Percentiles rank a stretch among this genome's conserved stretches.
Conservation (phyloP, 2,329 filamentous ascomycete genomes). For the Talaromyces sp. region DNA sequence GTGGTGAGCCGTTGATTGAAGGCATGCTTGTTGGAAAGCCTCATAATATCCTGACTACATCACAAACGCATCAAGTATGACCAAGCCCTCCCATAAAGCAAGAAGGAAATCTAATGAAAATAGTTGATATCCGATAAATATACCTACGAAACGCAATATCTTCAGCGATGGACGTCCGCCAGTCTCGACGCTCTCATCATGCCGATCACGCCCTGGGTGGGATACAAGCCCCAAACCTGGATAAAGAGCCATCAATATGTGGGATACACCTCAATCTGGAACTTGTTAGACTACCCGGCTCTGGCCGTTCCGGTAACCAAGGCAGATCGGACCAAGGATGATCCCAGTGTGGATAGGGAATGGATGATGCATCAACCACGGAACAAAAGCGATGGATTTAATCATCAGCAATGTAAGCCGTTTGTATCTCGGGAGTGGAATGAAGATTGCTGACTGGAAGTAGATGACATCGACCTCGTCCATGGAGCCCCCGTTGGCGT, state of each 20-base stretch:
- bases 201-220: constrained; percentile 35
- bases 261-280: constrained; percentile 39
- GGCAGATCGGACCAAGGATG: constrained; percentile 29
- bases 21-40: constrained; percentile 38
- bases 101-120: not conserved
- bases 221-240: constrained; percentile 34
- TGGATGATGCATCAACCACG: constrained; percentile 37
- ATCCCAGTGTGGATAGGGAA: constrained; percentile 21
- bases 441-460: not conserved
- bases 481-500: constrained; percentile 37
- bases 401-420: constrained; percentile 34
- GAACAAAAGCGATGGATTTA: constrained; percentile 34
- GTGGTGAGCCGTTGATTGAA: constrained; percentile 35
- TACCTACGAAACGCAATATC: constrained; percentile 30
- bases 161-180: constrained; percentile 32
- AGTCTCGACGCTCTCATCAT: constrained; percentile 37
- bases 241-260: constrained; percentile 37
- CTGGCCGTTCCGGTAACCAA: constrained; percentile 35
- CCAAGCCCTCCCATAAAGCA: not conserved
- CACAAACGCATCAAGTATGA: constrained; percentile 30
- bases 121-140: constrained; percentile 32
- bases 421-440: not conserved
- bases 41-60: constrained; percentile 28
- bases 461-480: constrained; percentile 35
- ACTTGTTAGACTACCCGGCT: constrained; percentile 35